Conservation (phyloP, 345 rosid species). For the Cochlearia excelsa region DNA sequence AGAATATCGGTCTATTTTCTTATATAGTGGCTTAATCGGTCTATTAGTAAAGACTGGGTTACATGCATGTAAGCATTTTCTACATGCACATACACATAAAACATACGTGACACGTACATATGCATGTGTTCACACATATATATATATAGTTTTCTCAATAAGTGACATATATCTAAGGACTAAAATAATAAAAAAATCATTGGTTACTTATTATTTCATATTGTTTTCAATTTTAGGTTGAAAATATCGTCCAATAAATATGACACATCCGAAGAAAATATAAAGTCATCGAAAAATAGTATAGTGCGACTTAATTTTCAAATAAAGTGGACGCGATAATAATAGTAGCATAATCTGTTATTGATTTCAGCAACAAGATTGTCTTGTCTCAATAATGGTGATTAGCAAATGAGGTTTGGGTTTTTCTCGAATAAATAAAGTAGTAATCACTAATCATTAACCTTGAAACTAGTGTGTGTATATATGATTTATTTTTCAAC, state of each 20-base stretch:
- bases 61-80: too few relatives aligned
- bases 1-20: neutral
- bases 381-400: slow-evolving; percentile 19
- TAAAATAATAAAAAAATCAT: slow-evolving; percentile 1
- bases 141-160: neutral
- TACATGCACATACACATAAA: too few relatives aligned
- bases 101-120: too few relatives aligned
- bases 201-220: slow-evolving; percentile 1
- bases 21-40: neutral
- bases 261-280: slow-evolving; percentile 9
- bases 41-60: too few relatives aligned
- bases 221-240: slow-evolving; percentile 24
- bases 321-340: slow-evolving; percentile 4
- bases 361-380: slow-evolving; percentile 28
- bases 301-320: slow-evolving; percentile 1
- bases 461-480: too few relatives aligned
- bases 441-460: too few relatives aligned
- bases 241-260: slow-evolving; percentile 7
- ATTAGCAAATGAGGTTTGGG: slow-evolving; percentile 13
- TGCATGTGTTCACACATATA: neutral
- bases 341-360: neutral
- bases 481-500: too few relatives aligned
- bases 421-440: slow-evolving; percentile 3
- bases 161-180: too few relatives aligned
- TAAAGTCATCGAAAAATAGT: slow-evolving; percentile 11